phyloP scores from a whole-genome alignment of 2,329 filamentous ascomycete genomes.

The Harringtonia aguacate region DNA sequence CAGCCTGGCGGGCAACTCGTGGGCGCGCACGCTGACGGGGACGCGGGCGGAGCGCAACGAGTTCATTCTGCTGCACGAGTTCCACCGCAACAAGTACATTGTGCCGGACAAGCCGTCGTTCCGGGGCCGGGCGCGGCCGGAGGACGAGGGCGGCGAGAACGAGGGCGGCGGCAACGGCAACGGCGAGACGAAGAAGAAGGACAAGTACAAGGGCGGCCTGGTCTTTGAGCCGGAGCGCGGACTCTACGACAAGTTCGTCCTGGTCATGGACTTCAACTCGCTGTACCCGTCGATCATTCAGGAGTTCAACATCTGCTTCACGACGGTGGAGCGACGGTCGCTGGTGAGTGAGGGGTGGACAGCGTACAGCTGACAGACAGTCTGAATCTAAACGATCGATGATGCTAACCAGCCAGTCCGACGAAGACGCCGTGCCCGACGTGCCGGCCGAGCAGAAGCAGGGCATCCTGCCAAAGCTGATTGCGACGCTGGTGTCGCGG shows the following conservation, averaged over 20 bases:
- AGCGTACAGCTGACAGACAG: no score
- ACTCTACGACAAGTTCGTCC: conserved; percentile 92
- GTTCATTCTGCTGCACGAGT: conserved; percentile 97
- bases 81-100: conserved; percentile 94
- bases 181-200: conserved; percentile 68
- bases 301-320: conserved; percentile 99
- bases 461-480: conserved; percentile 82
- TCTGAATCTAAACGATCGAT: no score
- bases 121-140: conserved; percentile 59
- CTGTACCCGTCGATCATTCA: conserved; percentile 98
- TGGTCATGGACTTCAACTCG: conserved; percentile 99
- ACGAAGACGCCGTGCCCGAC: conserved; percentile 53
- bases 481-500: conserved; percentile 81
- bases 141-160: conserved; percentile 63
- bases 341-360: no score
- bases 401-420: not conserved
- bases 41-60: conserved; percentile 96
- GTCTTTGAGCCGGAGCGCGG: conserved; percentile 98
- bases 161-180: conserved; percentile 35
- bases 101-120: conserved; percentile 89
- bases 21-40: conserved; percentile 90
- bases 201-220: conserved; percentile 97
- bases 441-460: conserved; percentile 68
- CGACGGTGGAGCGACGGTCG: conserved; percentile 73
- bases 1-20: conserved; percentile 94